Base-by-base conservation (phyloP, 2,329 filamentous ascomycete genomes). In the Claviceps sp. region DNA sequence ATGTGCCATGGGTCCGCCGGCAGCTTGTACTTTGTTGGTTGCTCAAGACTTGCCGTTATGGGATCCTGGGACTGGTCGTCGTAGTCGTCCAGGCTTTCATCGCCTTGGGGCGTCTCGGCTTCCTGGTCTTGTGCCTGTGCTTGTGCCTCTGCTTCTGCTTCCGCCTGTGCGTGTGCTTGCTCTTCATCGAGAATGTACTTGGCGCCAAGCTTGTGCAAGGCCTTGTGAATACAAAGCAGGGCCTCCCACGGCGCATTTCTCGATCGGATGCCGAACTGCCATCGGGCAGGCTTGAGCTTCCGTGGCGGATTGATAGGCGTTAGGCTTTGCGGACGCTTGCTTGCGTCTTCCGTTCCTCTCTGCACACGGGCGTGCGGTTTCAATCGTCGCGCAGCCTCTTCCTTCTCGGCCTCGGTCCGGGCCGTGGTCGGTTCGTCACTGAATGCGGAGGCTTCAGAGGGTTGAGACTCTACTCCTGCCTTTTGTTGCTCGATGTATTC, bases 191-290 rank as follows among this genome's bases (percentile, higher is more conserved):
- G 72, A 3, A 95, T 82, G 85, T 94, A 97, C 48, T 89, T 83
- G 13, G 90, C 93, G 36, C 89, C 90, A 62, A 96, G 83, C 58
- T 90, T 90, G 55, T 83, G 76, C 44, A 98, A 73, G 0, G 93
- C 90, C 65, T 91, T 89, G 74, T 96, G 96, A 52, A 98, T 93
- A 62, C 91, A 96, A 26, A 95, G 73, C 67, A 98, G 85, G 0
- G 93, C 93, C 66, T 98, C 93, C 61, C 90, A 89, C 0, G 93
- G 93, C 52, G 89, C 86, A 62, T 97, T 98, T 48, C 93, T 82
- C 46, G 89, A 95, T 40, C 93, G 81, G 55, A 98, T 98, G 52
- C 93, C 93, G 64, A 98, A 98, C 65, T 98, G 93, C 93, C 93
- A 98, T 58, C 91, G 88, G 16, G 90, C 87, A 1, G 86, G 86